phyloP scores from a whole-genome alignment of 495 filamentous ascomycete genomes.

The Monascus purpureus region DNA sequence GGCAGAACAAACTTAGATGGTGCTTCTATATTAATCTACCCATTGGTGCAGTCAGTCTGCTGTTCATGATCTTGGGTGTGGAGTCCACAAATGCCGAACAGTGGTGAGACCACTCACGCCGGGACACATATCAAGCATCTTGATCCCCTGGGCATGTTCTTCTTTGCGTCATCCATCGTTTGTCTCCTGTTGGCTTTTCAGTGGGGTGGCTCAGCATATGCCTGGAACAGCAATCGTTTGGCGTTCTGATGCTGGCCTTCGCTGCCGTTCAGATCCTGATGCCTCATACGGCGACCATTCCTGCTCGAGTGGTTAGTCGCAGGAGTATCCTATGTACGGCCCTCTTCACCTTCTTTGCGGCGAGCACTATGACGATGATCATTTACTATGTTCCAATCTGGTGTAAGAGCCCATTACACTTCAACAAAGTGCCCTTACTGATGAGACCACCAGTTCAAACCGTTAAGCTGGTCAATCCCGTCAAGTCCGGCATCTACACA shows the following conservation, averaged over 20 bases:
- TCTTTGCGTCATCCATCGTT: conserved; percentile 37
- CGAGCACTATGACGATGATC: conserved; percentile 26
- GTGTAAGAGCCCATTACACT: no score
- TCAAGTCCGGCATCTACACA: conserved; percentile 17
- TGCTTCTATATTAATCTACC: no score
- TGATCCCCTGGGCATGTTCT: conserved; percentile 25
- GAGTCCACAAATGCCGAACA: no score
- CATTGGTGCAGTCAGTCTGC: no score
- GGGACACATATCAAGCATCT: no score
- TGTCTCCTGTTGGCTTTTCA: conserved; percentile 40
- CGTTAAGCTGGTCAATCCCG: conserved; percentile 14
- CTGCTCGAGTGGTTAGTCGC: conserved; percentile 44
- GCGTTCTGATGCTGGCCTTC: conserved; percentile 39
- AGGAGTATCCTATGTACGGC: conserved; percentile 38
- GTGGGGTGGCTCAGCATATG: conserved; percentile 42
- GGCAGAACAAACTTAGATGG: no score
- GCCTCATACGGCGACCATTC: conserved; percentile 53
- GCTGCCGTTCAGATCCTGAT: conserved; percentile 42
- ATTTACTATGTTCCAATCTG: conserved; percentile 21
- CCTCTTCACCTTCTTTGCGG: conserved; percentile 33
- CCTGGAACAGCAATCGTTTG: conserved; percentile 39
- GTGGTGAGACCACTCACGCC: no score
- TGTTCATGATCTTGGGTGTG: no score
- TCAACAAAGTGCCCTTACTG: no score
- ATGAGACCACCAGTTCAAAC: no score